phyloP scores from a whole-genome alignment of 208 protist genomes.

The Wallacemonas rigidus region DNA sequence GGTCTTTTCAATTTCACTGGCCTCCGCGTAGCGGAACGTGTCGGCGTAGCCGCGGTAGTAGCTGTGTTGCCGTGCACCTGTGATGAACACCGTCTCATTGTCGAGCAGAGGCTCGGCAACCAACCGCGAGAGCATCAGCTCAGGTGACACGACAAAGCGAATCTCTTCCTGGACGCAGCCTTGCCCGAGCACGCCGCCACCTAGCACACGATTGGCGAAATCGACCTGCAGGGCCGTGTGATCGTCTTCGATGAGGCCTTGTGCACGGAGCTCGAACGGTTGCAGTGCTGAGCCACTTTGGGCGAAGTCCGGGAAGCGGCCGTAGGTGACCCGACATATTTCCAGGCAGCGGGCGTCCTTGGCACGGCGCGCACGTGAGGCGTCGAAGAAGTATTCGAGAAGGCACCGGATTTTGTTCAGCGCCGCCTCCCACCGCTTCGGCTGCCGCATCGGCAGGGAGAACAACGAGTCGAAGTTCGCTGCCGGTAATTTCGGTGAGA shows the following conservation, averaged over 20 bases:
- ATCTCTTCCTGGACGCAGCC: constrained; percentile 94
- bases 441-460: not conserved
- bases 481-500: constrained; percentile 32
- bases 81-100: constrained; percentile 75
- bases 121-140: constrained; percentile 74
- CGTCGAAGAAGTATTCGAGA: constrained; percentile 54
- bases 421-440: constrained; percentile 27
- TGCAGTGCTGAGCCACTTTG: constrained; percentile 30
- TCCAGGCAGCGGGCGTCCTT: constrained; percentile 31
- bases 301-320: constrained; percentile 44
- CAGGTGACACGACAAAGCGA: constrained; percentile 78
- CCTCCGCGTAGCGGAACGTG: constrained; percentile 51
- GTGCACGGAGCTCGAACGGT: constrained; percentile 23
- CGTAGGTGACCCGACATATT: constrained; percentile 35
- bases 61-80: constrained; percentile 56
- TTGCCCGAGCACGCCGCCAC: constrained; percentile 77
- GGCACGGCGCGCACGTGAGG: constrained; percentile 12
- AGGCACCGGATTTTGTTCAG: constrained; percentile 59
- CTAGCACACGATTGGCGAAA: constrained; percentile 89
- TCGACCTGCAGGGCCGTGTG: constrained; percentile 65
- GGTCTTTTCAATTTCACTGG: not conserved
- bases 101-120: constrained; percentile 63
- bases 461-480: constrained; percentile 68
- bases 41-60: constrained; percentile 69
- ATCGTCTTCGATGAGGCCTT: constrained; percentile 70